Conservation (phyloP, 148 eudicot species). For the Cornus florida region DNA sequence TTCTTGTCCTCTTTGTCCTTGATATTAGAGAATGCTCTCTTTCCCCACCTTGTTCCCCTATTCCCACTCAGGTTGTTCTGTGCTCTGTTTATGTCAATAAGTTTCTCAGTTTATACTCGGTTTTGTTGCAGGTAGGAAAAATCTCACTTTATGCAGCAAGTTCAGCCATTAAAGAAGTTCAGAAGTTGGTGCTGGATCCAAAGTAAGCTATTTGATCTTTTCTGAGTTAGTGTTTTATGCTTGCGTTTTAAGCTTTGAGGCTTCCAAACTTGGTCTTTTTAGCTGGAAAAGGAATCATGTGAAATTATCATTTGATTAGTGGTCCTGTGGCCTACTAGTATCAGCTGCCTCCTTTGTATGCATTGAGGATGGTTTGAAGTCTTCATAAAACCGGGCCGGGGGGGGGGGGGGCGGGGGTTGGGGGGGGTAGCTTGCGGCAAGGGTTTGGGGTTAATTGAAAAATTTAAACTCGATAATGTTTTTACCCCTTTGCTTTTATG, state of each 20-base stretch:
- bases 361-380: not conserved
- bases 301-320: not conserved
- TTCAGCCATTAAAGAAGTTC: constrained; percentile 93
- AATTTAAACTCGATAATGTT: not conserved
- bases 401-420: not conserved
- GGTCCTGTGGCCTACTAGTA: not conserved
- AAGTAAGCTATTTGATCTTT: constrained; percentile 57
- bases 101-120: constrained; percentile 7
- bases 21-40: not conserved
- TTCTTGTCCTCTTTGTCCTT: constrained; percentile 9
- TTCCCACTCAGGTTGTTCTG: not conserved
- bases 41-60: not conserved
- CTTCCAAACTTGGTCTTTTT: too few relatives aligned
- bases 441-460: not conserved
- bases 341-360: not conserved
- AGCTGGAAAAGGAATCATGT: too few relatives aligned
- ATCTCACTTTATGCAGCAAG: constrained; percentile 94
- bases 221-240: not conserved
- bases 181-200: constrained; percentile 86
- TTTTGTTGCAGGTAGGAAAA: constrained; percentile 79
- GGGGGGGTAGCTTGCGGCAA: not conserved
- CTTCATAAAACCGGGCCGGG: not conserved
- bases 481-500: not conserved
- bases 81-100: not conserved
- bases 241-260: not conserved